Base-by-base conservation (phyloP, 2,329 filamentous ascomycete genomes). In the Aureobasidium musti region DNA sequence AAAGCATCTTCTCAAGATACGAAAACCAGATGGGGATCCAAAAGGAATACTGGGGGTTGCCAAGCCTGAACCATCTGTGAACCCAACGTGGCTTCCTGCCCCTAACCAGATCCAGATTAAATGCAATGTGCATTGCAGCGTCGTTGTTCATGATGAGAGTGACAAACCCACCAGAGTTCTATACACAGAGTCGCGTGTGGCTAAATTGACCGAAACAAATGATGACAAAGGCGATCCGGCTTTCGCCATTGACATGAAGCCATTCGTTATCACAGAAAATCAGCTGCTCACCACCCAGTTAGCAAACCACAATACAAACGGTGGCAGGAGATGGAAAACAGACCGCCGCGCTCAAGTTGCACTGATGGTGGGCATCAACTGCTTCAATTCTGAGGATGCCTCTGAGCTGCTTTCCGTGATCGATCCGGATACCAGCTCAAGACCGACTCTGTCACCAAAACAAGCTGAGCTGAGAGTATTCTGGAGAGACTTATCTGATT, bases 391-490 rank as follows among this genome's bases (percentile, higher is more conserved):
- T 23, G 59, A 71, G 0, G 74, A 76, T 28, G 72, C 73, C 4
- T 70, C 72, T 10, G 68, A 73, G 11, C 68, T 79, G 3, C 69
- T 77, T 28, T 69, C 65, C 13, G 68, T 71, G 54, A 63, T 78
- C 19, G 66, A 70, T 47, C 67, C 66, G 47, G 41, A 69, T n/a
- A 54, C 67, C 41, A 26, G 45, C 19, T 67, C 59, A 33, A n/a
- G 43, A 37, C 43, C 52, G 30, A 52, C 26, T 8, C 53, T 69
- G 5, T 50, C 61, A 13, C 67, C 69, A 26, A 71, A 73, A 63
- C 66, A 69, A 54, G 63, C 63, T 63, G 39, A 68, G 5, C 33
- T 79, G 1, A 68, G 68, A 45, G 69, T 73, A 10, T 70, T 65
- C 8, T 79, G 75, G 73, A 57, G 63, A 2, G 60, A 72, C 5